These are phyloP conservation scores for Leucaena leucocephala DNA, from an alignment of 306 rosid species.

Conservation along the genomic window DNA sequence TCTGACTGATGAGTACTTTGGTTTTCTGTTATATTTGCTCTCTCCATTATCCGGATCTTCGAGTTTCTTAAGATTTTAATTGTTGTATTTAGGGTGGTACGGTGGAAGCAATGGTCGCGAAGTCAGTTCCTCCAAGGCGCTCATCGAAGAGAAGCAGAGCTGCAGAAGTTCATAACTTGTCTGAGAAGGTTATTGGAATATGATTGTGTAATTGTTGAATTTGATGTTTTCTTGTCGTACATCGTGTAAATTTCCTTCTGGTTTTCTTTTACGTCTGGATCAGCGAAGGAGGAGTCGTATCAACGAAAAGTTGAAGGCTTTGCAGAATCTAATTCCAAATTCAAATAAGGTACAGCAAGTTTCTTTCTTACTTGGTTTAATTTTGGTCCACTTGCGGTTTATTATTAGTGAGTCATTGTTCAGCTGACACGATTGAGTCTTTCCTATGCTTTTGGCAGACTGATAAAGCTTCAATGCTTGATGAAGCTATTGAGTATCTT, in stretches of 20 bases:
- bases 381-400: neutral
- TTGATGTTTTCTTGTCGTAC: neutral
- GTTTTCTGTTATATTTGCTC: neutral
- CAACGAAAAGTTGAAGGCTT: slow-evolving; percentile 72
- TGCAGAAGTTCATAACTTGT: slow-evolving; percentile 77
- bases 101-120: slow-evolving; percentile 50
- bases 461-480: slow-evolving; percentile 80
- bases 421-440: neutral
- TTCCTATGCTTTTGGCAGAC: slow-evolving; percentile 43
- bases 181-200: slow-evolving; percentile 59
- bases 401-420: neutral
- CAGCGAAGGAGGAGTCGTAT: slow-evolving; percentile 83
- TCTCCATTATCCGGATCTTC: neutral
- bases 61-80: neutral
- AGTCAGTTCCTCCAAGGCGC: slow-evolving; percentile 40
- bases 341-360: slow-evolving; percentile 58
- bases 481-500: slow-evolving; percentile 76
- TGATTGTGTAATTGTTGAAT: neutral
- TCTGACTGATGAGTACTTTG: neutral
- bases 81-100: slow-evolving; percentile 44
- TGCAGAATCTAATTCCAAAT: slow-evolving; percentile 73
- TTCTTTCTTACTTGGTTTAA: neutral
- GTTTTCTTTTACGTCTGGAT: neutral
- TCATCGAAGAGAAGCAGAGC: slow-evolving; percentile 79
- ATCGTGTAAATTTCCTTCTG: neutral